Conservation (phyloP, 305 asterid species). For the Fraxinus velutina region DNA sequence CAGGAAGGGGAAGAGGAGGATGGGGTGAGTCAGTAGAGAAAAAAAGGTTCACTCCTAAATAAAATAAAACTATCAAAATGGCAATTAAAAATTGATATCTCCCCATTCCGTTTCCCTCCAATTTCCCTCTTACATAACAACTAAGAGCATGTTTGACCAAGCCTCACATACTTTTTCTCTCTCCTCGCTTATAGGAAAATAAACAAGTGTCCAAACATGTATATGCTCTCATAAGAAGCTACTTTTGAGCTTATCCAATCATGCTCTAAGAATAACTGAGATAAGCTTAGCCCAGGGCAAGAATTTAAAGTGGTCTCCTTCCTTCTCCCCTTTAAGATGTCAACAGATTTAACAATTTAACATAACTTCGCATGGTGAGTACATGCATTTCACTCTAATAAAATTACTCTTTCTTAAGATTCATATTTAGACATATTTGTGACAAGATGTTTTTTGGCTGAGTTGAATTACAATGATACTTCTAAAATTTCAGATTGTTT, state of each 20-base stretch:
- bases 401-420: not conserved
- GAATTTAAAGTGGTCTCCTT: not conserved
- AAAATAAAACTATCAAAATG: not conserved
- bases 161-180: not conserved
- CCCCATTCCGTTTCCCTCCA: not conserved
- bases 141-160: not conserved
- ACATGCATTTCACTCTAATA: not conserved
- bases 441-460: not conserved
- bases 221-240: not conserved
- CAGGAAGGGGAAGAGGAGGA: not conserved
- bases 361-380: not conserved
- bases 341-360: not conserved
- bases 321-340: not conserved
- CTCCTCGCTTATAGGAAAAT: not conserved
- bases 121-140: not conserved
- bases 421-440: not conserved
- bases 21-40: not conserved
- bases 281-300: not conserved
- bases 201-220: not conserved
- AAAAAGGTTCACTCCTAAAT: not conserved
- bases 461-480: not conserved
- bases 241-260: not conserved
- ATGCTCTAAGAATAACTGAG: not conserved
- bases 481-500: not conserved
- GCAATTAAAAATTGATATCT: not conserved